Conservation (phyloP, 257 asterid genomes). For the Rauvolfia tetraphylla region DNA sequence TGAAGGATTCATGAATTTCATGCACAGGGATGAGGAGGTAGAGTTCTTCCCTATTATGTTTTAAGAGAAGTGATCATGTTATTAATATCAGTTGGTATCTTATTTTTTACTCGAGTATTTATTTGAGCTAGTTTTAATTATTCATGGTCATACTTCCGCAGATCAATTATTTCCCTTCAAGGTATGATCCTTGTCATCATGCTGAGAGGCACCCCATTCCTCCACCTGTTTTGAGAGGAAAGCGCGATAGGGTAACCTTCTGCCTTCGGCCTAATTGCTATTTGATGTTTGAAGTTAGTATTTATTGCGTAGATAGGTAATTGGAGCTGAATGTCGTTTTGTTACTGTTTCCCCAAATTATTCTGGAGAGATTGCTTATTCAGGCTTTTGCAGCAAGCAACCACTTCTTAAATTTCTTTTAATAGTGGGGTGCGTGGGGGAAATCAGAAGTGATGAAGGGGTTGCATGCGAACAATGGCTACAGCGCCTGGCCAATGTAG, state of each 20-base stretch:
- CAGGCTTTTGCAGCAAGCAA: background rate
- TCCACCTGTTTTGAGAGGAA: slow-evolving; percentile 35
- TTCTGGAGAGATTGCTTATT: background rate
- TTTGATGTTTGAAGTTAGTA: background rate
- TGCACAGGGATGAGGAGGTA: slow-evolving; percentile 61
- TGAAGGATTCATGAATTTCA: slow-evolving; percentile 49
- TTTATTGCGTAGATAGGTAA: background rate
- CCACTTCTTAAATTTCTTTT: background rate
- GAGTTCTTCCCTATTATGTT: background rate
- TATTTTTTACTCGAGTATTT: background rate
- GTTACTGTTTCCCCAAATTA: background rate
- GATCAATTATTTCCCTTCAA: slow-evolving; percentile 51
- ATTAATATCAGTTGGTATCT: no score
- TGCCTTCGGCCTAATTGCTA: background rate
- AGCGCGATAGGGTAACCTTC: slow-evolving; percentile 37
- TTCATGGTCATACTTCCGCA: slow-evolving; percentile 12
- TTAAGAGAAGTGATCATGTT: background rate
- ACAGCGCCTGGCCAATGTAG: no score
- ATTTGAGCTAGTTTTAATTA: background rate
- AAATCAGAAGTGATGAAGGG: no score
- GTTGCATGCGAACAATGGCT: no score
- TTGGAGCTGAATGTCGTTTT: no score
- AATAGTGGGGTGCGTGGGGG: no score
- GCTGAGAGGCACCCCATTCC: slow-evolving; percentile 46
- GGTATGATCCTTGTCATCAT: slow-evolving; percentile 44